Evolutionary conservation across 176 grass and related monocot species (phyloP).

Genomic region (Paspalum vaginatum): DNA sequence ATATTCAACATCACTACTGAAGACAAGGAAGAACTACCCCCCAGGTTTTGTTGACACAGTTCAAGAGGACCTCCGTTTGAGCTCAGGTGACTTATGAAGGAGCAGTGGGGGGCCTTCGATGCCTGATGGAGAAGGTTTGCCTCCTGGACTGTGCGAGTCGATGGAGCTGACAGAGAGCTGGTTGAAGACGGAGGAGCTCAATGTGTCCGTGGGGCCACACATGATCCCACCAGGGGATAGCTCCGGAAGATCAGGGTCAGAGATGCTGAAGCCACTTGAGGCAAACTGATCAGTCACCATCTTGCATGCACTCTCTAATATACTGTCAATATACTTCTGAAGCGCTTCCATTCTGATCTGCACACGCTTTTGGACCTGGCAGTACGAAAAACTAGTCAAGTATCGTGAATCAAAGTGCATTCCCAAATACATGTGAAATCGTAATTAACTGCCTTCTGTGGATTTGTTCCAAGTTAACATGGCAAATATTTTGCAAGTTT

Average conservation of each 20-base stretch:
- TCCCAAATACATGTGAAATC: background rate
- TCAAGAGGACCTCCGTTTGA: conserved; percentile 78
- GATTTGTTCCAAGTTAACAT: conserved; percentile 1
- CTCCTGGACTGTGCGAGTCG: conserved; percentile 62
- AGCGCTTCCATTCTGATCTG: conserved; percentile 92
- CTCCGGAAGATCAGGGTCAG: conserved; percentile 49
- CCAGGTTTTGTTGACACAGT: background rate
- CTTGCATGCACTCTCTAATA: conserved; percentile 90
- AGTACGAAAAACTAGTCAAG: background rate
- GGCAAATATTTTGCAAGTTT: background rate
- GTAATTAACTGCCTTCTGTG: background rate
- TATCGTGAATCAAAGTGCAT: background rate
- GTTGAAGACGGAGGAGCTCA: conserved; percentile 71
- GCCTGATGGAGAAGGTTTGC: conserved; percentile 50
- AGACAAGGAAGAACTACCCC: background rate
- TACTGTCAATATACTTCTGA: conserved; percentile 84
- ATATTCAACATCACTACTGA: conserved; percentile 1
- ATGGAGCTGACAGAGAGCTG: conserved; percentile 79
- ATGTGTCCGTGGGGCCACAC: conserved; percentile 51
- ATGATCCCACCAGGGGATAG: conserved; percentile 50
- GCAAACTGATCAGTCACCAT: conserved; percentile 87
- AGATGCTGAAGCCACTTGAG: conserved; percentile 60
- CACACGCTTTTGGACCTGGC: conserved; percentile 91
- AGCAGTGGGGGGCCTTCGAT: conserved; percentile 61
- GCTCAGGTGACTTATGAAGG: conserved; percentile 65